Base-by-base conservation (phyloP, 2,329 filamentous ascomycete genomes). In the Anthostomella pinea region DNA sequence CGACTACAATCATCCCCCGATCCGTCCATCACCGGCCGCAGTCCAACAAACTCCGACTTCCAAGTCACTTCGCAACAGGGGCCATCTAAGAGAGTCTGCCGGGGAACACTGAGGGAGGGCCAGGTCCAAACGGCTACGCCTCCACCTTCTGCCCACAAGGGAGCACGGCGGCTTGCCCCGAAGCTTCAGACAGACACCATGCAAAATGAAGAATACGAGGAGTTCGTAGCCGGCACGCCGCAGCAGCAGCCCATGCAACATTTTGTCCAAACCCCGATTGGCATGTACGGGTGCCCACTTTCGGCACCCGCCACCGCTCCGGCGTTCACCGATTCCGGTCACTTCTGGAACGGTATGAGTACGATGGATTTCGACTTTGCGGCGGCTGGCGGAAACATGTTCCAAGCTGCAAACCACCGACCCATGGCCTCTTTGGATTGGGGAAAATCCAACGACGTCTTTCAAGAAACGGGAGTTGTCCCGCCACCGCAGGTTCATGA, bases 331-430 rank as follows among this genome's bases (percentile, higher is more conserved):
- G 63, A 67, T 34, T 57, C 64, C 8, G 64, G 65, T 31, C 48
- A 57, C 23, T 81, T 80, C 45, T 83, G 79, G 79, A 75, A 79
- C 3, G 69, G 73, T 41, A 73, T 81, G 68, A 58, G 56, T 25
- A 68, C 64, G 16, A 79, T 83, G 73, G 77, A 81, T 38, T 60
- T 83, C 35, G 77, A 81, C 50, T 81, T 81, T 41, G 60, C 64
- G 30, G 58, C 64, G 13, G 59, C 69, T 14, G 64, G 62, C 14
- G 53, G 63, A 14, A 63, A 66, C 35, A 57, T 73, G 21, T 76
- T 77, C 46, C 65, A 65, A 36, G 52, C 58, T 14, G 50, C 63
- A 2, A 64, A 51, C 16, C 65, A 78, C 25, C 69, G 70, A 26
- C 60, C 68, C 18, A 68, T 71, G 42, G 70, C 64, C 26, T 73